Evolutionary conservation across 2,329 filamentous ascomycete species (phyloP), one percentile per base, ranked within the genome.

Genomic region (Xylaria polymorpha): DNA sequence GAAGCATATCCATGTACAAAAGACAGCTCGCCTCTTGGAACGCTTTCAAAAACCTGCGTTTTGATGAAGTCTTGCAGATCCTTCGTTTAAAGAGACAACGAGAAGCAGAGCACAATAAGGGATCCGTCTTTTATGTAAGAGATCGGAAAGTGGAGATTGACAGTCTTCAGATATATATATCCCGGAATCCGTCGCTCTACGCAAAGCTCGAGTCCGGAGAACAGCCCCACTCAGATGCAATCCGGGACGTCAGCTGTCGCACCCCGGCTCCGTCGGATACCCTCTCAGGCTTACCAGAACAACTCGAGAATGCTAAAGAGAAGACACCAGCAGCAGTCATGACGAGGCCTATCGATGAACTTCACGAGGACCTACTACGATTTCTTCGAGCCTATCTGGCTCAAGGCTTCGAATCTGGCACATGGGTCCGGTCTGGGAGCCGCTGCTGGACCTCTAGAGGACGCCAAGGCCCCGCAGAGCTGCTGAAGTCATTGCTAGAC

Each of bases 41-140:
- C 56, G 75, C 76, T 15, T 77, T 75, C 62, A 77, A 77, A 66
- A 77, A 77, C 41, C 71, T 77, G 44, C 74, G 76, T 35, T 69
- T 72, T 37, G 74, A 76, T 44, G 75, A 77, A 44, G 76, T 77
- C 43, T 71, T 77, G 37, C 76, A 76, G 63, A 74, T 77, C 37
- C 74, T 77, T 22, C 74, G 73, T 44, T 57, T 77, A 8, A 77
- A 76, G 62, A 75, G 69, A 56, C 61, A 70, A 18, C 71, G 74
- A 18, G 76, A 77, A 60, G 73, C 72, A 15, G 68, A 64, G 35
- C 64, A 71, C n/a, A 74, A 67, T 53, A 71, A 73, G 44, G 63
- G 53, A 22, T 74, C 75, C 37, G 44, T 69, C 39, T 77, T 77
- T 64, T 76, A 72, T 56, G 74, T 77, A 37, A 73, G 76, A 61